Percentiles rank a stretch among this genome's conserved stretches.
phyloP scores from a whole-genome alignment of 2,329 filamentous ascomycete species.

The Aureobasidium vineae region DNA sequence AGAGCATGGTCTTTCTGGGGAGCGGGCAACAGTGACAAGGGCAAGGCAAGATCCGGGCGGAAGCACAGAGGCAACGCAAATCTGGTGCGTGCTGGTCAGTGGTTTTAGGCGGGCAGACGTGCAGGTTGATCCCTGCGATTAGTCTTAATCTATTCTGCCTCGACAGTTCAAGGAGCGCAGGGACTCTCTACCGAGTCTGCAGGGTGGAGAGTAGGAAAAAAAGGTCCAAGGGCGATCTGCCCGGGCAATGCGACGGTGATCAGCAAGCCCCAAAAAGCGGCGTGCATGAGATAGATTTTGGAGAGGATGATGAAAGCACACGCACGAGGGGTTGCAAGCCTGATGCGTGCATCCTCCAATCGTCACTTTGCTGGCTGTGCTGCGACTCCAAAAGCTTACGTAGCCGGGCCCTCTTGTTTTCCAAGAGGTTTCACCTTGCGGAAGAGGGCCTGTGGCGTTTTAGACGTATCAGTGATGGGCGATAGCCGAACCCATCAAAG shows the following conservation, averaged over 20 bases:
- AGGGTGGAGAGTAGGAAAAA: slow-evolving; percentile 17
- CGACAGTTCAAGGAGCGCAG: slow-evolving; percentile 26
- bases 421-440: slow-evolving; percentile 18
- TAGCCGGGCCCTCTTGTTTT: slow-evolving; percentile 16
- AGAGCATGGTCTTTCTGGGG: slow-evolving; percentile 21
- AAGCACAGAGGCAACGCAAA: slow-evolving; percentile 28
- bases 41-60: slow-evolving; percentile 27
- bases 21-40: slow-evolving; percentile 20
- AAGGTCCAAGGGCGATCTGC: slow-evolving; percentile 28
- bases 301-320: slow-evolving; percentile 21
- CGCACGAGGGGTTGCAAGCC: slow-evolving; percentile 20
- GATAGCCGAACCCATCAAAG: slow-evolving; percentile 25
- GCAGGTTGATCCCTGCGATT: slow-evolving; percentile 28
- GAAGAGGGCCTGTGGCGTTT: slow-evolving; percentile 23
- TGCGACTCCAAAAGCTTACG: slow-evolving; percentile 21
- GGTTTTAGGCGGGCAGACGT: slow-evolving; percentile 28
- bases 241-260: slow-evolving; percentile 29
- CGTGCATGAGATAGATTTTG: slow-evolving; percentile 26
- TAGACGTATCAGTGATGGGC: slow-evolving; percentile 26
- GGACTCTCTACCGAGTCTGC: slow-evolving; percentile 27
- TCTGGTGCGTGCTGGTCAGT: slow-evolving; percentile 29
- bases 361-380: slow-evolving; percentile 18
- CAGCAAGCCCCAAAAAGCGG: slow-evolving; percentile 27
- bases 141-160: slow-evolving; percentile 28
- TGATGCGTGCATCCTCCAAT: slow-evolving; percentile 23